Evolutionary conservation across 2,329 filamentous ascomycete species (phyloP), one percentile per base, ranked within the genome.

Genomic region (Pestalotiopsis sp.): DNA sequence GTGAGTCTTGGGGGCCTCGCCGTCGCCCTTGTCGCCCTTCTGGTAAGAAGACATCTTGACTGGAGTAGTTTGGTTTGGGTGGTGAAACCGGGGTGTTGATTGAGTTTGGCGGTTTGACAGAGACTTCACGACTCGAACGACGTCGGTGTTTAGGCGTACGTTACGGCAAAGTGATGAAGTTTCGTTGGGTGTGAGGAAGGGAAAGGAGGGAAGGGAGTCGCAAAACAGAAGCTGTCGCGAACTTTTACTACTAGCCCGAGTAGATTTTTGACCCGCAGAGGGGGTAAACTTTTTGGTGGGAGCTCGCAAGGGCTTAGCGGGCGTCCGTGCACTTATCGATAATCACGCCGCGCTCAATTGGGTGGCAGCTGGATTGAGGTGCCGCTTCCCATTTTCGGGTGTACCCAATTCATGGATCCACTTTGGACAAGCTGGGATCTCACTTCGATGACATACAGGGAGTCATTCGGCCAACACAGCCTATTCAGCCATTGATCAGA

Each of bases 21-120:
- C 92, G 85, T 95, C 92, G 59, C 27, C 59, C 91, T 98, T 97
- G 85, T 97, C 95, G 82, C 89, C 87, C 91, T 98, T 97, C 91
- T 98, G 97, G 91, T 93, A 96, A 38, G 20, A 23, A 86, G 94
- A 96, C 93, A 97, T 97, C 75, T 85, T 92, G 57, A 14, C 23
- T 80, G 78, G 79, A 40, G 65, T 68, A 75, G 71, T 67, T 75
- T 70, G 67, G 68, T 73, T 69, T 69, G 67, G 71, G 71, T 68
- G 52, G 40, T 52, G 38, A 57, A 65, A 67, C 67, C 52, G 63
- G 38, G 25, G 38, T 70, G 59, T 45, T 45, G 64, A 65, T 64
- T 36, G 31, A 36, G 9, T 9, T 36, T 9, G 31, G 31, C 31
- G 31, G 31, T 36, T 65, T 66, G 60, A 72, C 71, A 71, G 71